Base-by-base conservation (phyloP, 306 rosid genomes). In the Vachellia collinsii region DNA sequence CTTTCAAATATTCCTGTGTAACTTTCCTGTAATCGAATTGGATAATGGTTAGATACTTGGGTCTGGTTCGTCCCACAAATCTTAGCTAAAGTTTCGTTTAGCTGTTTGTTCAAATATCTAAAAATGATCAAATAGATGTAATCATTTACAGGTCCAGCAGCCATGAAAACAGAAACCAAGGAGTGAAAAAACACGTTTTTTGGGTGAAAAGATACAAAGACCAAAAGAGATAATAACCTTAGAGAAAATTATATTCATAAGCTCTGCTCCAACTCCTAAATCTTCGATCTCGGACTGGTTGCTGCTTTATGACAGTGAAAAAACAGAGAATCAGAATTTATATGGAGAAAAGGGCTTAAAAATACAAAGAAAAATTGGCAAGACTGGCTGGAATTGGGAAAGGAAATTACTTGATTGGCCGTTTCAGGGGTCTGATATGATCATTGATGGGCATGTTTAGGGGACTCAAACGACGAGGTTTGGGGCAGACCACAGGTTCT, bases 401-500 rank as follows among this genome's bases (percentile, higher is more conserved):
- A 4, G 10, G 36, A 14, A 61, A 54, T 13, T 87, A 91, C 94
- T 79, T 83, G 67, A 74, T 72, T 43, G 94, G 87, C 76, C 69
- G 77, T 81, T 88, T 81, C 19, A 82, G 83, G 71, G 89, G 85
- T 85, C 88, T 83, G 81, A 82, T 65, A 47, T 86, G 72, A 61
- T 84, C 91, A 77, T 80, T 85, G n/a, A 79, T 54, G 79, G 88
- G 73, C 19, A 81, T 77, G 68, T 84, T 80, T 0, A 80, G 59
- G 14, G 79, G 70, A 46, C 85, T 86, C 80, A 91, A 83, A 23
- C 97, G 91, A 54, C 94, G 94, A 39, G 99, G 97, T 70, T 91
- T 91, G 3, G 99, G 99, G 84, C 97, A 93, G 50, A 91, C 87
- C 81, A 94, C 88, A 12, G 94, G 66, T 41, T 83, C 94, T 41